These are phyloP conservation scores for Yamadazyma sp. DNA, from an alignment of 805 yeast species.

Conservation along the genomic window DNA sequence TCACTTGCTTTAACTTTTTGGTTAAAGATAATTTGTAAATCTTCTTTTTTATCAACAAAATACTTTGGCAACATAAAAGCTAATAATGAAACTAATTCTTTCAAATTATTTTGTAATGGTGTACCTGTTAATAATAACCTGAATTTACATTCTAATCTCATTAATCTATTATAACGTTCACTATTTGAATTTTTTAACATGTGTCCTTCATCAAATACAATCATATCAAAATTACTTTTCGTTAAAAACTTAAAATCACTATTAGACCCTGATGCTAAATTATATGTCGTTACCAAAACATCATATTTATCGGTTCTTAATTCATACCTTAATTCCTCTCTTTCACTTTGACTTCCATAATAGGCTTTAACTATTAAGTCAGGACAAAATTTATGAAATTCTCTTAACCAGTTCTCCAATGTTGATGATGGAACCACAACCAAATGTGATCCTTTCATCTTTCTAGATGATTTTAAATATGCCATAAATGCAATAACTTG, in stretches of 20 bases:
- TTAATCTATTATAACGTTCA: slow-evolving; percentile 83
- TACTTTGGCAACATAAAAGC: slow-evolving; percentile 86
- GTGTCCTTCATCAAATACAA: slow-evolving; percentile 97
- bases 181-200: slow-evolving; percentile 86
- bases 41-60: slow-evolving; percentile 79
- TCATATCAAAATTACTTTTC: slow-evolving; percentile 72
- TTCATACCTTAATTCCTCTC: slow-evolving; percentile 78
- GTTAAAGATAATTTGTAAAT: slow-evolving; percentile 76
- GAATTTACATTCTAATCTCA: slow-evolving; percentile 81
- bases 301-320: slow-evolving; percentile 63
- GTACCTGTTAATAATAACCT: slow-evolving; percentile 92
- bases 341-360: slow-evolving; percentile 82
- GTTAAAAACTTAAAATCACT: slow-evolving; percentile 77
- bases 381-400: slow-evolving; percentile 87
- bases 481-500: slow-evolving; percentile 94
- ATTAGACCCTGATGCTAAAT: slow-evolving; percentile 83
- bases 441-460: slow-evolving; percentile 71
- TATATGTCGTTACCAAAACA: slow-evolving; percentile 92
- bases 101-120: slow-evolving; percentile 89
- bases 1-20: slow-evolving; percentile 76
- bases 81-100: slow-evolving; percentile 83
- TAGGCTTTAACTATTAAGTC: slow-evolving; percentile 80
- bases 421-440: slow-evolving; percentile 97
- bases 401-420: slow-evolving; percentile 95
- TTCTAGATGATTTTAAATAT: slow-evolving; percentile 65